Evolutionary conservation across 2,329 filamentous ascomycete species (phyloP).

Genomic region (Fragosphaeria purpurea): DNA sequence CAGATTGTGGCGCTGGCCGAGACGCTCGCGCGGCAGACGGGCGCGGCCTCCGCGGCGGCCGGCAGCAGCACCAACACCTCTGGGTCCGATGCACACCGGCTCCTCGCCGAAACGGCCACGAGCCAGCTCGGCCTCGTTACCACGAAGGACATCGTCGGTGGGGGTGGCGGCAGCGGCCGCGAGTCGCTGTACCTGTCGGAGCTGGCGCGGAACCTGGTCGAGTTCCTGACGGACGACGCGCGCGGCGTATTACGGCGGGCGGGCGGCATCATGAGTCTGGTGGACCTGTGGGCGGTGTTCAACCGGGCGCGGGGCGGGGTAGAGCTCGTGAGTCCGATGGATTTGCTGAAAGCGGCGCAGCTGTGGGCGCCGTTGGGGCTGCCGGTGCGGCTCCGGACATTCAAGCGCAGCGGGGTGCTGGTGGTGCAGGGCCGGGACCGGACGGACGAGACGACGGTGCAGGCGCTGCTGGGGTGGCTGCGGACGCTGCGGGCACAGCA

Average conservation of each 20-base stretch:
- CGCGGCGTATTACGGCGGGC: constrained; percentile 67
- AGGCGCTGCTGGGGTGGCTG: constrained; percentile 67
- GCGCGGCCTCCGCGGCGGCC: constrained; percentile 24
- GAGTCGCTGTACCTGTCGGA: constrained; percentile 87
- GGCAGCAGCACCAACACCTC: constrained; percentile 15
- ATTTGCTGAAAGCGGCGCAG: constrained; percentile 81
- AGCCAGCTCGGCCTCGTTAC: constrained; percentile 82
- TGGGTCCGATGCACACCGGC: constrained; percentile 28
- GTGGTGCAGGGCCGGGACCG: constrained; percentile 84
- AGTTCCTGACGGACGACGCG: constrained; percentile 79
- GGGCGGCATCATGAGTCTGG: constrained; percentile 79
- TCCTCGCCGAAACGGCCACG: constrained; percentile 67
- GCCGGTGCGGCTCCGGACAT: constrained; percentile 75
- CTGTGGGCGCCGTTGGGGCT: constrained; percentile 83
- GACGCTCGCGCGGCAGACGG: constrained; percentile 61
- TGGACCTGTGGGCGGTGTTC: constrained; percentile 90
- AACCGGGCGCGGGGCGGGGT: constrained; percentile 89
- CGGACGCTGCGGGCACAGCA: constrained; percentile 54
- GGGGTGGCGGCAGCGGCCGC: constrained; percentile 44
- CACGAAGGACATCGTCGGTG: constrained; percentile 82
- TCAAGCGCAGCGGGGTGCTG: constrained; percentile 77
- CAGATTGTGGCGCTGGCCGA: constrained; percentile 92
- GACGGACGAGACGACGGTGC: constrained; percentile 83
- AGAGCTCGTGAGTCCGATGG: constrained; percentile 81
- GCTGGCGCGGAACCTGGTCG: constrained; percentile 71